These are phyloP conservation scores for Xerocomus potaroensis DNA, from an alignment of 768 basidiomycete species.

Conservation along the genomic window DNA sequence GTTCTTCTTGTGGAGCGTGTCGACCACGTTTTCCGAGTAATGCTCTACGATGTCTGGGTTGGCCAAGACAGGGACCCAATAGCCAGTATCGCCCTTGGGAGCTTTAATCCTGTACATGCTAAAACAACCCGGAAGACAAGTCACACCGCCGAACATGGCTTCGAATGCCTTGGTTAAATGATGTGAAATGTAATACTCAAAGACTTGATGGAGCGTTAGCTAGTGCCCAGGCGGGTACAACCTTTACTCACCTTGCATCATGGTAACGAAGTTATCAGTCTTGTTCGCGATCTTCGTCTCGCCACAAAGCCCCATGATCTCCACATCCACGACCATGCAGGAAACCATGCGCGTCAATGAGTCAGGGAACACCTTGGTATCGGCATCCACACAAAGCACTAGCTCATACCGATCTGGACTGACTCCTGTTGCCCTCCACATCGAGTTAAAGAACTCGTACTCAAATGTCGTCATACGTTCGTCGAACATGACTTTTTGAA, in stretches of 20 bases:
- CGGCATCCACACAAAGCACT: slow-evolving; percentile 93
- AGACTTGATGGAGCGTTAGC: slow-evolving; percentile 52
- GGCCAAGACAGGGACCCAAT: slow-evolving; percentile 98
- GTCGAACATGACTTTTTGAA: slow-evolving; percentile 99
- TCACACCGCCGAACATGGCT: slow-evolving; percentile 99
- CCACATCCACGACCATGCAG: slow-evolving; percentile 94
- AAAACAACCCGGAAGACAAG: slow-evolving; percentile 99
- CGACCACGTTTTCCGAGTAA: slow-evolving; percentile 99
- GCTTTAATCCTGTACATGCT: slow-evolving; percentile 99
- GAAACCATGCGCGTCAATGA: slow-evolving; percentile 93
- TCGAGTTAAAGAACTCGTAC: slow-evolving; percentile 98
- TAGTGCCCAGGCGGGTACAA: not conserved
- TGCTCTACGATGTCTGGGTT: slow-evolving; percentile 99
- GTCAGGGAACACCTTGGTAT: slow-evolving; percentile 99
- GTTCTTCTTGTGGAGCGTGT: slow-evolving; percentile 99
- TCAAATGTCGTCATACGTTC: slow-evolving; percentile 99
- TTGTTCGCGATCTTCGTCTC: slow-evolving; percentile 99
- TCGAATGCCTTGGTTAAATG: slow-evolving; percentile 99
- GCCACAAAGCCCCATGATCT: slow-evolving; percentile 99
- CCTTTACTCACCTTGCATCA: slow-evolving; percentile 89
- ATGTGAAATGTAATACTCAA: slow-evolving; percentile 99
- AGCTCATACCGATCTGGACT: slow-evolving; percentile 95
- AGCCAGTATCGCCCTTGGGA: slow-evolving; percentile 92
- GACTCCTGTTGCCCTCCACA: slow-evolving; percentile 94
- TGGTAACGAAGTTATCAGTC: slow-evolving; percentile 96